phyloP scores from a whole-genome alignment of 1,284 basidiomycete species.

The Trametes polyzona region DNA sequence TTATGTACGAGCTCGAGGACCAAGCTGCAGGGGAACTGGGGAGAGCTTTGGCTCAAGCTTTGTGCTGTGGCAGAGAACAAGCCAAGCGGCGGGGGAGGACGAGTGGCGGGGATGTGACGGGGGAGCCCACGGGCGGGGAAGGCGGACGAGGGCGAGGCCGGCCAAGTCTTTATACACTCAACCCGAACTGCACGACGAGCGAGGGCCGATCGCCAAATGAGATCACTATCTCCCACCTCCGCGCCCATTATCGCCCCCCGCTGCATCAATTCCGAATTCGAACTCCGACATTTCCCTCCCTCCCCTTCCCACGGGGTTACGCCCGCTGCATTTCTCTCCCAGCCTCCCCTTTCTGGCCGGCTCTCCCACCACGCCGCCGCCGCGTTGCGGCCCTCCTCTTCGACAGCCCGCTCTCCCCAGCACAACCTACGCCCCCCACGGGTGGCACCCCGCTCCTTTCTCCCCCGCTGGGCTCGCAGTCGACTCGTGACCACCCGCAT shows the following conservation, averaged over 20 bases:
- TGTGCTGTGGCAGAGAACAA: constrained; percentile 11
- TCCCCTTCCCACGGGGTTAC: constrained; percentile 6
- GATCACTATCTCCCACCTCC: constrained; percentile 17
- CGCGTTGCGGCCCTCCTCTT: constrained; percentile 17
- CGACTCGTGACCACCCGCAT: constrained; percentile 15
- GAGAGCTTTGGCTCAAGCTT: constrained; percentile 15
- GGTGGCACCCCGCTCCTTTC: constrained; percentile 2
- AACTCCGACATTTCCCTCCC: constrained; percentile 13
- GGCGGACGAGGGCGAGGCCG: constrained; percentile 22
- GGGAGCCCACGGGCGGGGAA: constrained; percentile 25
- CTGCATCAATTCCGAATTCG: constrained; percentile 3
- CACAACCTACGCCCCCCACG: not conserved
- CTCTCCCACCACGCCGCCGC: constrained; percentile 23
- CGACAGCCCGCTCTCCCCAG: constrained; percentile 3
- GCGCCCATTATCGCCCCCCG: not conserved
- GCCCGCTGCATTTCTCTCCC: not conserved
- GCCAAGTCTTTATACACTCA: constrained; percentile 20
- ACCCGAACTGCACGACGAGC: constrained; percentile 13
- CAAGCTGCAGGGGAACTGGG: not conserved
- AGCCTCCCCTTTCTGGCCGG: constrained; percentile 10
- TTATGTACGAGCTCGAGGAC: constrained; percentile 12
- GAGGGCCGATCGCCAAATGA: constrained; percentile 16
- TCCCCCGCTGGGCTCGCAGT: not conserved
- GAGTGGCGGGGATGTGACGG: constrained; percentile 21
- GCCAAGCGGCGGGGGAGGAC: constrained; percentile 12